Evolutionary conservation across 1,284 basidiomycete species (phyloP).

Genomic region (Ganoderma boninense): DNA sequence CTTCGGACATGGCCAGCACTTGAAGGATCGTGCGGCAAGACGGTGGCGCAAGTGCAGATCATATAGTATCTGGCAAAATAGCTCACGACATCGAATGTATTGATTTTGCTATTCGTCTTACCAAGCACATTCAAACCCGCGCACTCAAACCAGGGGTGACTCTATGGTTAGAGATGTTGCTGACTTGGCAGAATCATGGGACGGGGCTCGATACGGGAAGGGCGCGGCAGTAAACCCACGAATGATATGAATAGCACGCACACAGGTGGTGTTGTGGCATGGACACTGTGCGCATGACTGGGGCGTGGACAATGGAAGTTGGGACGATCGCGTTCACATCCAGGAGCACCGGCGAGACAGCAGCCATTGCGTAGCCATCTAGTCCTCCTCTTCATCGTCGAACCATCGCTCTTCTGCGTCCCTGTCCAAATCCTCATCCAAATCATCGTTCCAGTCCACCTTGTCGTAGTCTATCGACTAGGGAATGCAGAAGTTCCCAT

Average conservation of each 20-base stretch:
- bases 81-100: conserved; percentile 12
- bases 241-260: conserved; percentile 14
- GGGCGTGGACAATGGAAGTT: neutral
- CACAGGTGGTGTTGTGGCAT: neutral
- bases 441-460: conserved; percentile 79
- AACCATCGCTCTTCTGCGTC: conserved; percentile 81
- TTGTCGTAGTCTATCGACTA: conserved; percentile 75
- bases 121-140: conserved; percentile 18
- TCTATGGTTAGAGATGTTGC: neutral
- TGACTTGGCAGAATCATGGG: neutral
- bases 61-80: neutral
- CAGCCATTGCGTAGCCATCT: conserved; percentile 9
- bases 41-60: neutral
- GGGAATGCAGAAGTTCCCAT: conserved; percentile 13
- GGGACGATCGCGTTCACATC: neutral
- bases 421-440: conserved; percentile 67
- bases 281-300: neutral
- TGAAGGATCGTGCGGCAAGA: neutral
- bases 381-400: conserved; percentile 67
- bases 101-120: conserved; percentile 13
- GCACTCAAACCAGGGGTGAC: neutral
- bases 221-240: conserved; percentile 7
- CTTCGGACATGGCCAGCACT: conserved; percentile 30
- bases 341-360: neutral
- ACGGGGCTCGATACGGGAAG: conserved; percentile 5